phyloP scores from a whole-genome alignment of 495 filamentous ascomycete genomes.

The Aspergillus carlsbadensis region DNA sequence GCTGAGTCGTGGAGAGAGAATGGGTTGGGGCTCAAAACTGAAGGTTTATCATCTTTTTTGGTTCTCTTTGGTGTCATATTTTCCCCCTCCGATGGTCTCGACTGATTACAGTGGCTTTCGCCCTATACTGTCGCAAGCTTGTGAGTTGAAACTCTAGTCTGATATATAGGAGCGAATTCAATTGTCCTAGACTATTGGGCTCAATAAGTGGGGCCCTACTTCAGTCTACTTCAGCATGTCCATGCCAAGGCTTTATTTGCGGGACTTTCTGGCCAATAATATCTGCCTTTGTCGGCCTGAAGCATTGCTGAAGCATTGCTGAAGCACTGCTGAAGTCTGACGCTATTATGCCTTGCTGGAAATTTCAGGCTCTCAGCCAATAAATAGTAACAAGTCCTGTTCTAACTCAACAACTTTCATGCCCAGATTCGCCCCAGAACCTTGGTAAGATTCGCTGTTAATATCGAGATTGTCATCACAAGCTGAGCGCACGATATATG shows the following conservation, averaged over 20 bases:
- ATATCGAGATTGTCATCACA: too few species aligned
- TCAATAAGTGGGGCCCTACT: too few species aligned
- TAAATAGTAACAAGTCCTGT: not conserved
- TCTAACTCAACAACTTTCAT: not conserved
- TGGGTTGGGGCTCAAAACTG: not conserved
- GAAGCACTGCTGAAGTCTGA: not conserved
- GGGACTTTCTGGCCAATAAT: too few species aligned
- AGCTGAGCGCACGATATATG: too few species aligned
- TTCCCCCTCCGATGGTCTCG: not conserved
- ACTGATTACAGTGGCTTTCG: too few species aligned
- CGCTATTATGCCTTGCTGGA: not conserved
- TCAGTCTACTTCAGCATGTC: too few species aligned
- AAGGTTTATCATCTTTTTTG: not conserved
- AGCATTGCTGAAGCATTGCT: too few species aligned
- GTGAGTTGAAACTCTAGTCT: too few species aligned
- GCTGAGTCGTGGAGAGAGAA: not conserved
- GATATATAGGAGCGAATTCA: not conserved
- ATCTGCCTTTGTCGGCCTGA: not conserved
- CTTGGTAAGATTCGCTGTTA: not conserved
- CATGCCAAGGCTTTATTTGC: too few species aligned
- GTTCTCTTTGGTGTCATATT: not conserved
- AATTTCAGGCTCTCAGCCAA: not conserved
- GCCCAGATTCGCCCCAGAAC: not conserved
- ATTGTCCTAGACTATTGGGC: not conserved
- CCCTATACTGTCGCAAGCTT: too few species aligned